Percentiles rank a stretch among this genome's conserved stretches.
These are phyloP conservation scores for Phoma herbarum DNA, from an alignment of 2,329 filamentous ascomycete species.

Conservation along the genomic window DNA sequence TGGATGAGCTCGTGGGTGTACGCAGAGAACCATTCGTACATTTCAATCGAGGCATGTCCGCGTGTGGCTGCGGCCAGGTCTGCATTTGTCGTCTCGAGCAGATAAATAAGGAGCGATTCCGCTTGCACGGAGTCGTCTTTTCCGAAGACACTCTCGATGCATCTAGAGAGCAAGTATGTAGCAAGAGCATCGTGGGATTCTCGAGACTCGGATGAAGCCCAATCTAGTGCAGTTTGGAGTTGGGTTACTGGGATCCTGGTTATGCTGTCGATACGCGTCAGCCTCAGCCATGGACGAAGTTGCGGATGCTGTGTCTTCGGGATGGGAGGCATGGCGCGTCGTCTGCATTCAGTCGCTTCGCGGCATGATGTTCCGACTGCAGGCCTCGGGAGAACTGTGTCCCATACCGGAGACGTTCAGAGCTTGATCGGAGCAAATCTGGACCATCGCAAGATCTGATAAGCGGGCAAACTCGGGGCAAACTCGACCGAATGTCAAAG, in stretches of 20 bases:
- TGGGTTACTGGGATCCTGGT: neutral
- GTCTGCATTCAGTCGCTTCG: neutral
- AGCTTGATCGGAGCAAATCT: neutral
- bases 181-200: neutral
- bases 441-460: slow-evolving; percentile 3
- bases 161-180: neutral
- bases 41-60: neutral
- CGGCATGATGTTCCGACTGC: neutral
- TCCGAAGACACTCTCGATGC: neutral
- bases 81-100: neutral
- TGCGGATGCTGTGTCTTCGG: neutral
- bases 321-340: neutral
- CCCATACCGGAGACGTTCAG: neutral
- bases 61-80: neutral
- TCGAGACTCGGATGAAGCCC: neutral
- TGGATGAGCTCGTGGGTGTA: neutral
- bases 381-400: neutral
- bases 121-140: neutral
- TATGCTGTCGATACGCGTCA: neutral
- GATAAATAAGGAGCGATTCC: neutral
- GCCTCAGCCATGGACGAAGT: neutral
- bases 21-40: neutral
- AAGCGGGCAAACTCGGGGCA: slow-evolving; percentile 14
- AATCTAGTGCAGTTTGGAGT: neutral
- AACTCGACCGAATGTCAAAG: slow-evolving; percentile 12